Evolutionary conservation across 1,284 basidiomycete species (phyloP).

Genomic region (Cerrena zonata): DNA sequence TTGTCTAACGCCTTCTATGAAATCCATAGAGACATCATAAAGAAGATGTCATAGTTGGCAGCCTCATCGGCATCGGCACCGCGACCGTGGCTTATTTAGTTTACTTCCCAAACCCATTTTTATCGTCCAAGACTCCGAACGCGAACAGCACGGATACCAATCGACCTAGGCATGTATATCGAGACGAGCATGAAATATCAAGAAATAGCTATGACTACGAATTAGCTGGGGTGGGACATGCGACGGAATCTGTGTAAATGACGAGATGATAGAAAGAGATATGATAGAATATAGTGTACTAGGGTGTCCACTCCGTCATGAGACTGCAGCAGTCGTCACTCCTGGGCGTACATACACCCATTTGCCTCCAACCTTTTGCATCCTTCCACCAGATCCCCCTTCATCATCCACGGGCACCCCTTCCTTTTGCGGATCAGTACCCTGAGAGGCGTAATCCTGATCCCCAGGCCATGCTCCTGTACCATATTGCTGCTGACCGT

Average conservation of each 20-base stretch:
- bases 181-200: constrained; percentile 17
- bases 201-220: constrained; percentile 38
- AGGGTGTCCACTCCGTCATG: constrained; percentile 15
- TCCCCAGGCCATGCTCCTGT: neutral
- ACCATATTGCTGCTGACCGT: neutral
- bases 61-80: constrained; percentile 48
- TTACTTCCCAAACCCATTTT: constrained; percentile 62
- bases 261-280: constrained; percentile 22
- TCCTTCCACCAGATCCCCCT: constrained; percentile 41
- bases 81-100: constrained; percentile 49
- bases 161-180: constrained; percentile 39
- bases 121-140: constrained; percentile 26
- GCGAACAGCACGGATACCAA: constrained; percentile 18
- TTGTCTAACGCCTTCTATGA: neutral
- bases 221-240: constrained; percentile 43
- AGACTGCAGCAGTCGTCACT: constrained; percentile 4
- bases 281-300: constrained; percentile 40
- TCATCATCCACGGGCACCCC: neutral
- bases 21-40: constrained; percentile 54
- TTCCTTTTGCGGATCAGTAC: neutral
- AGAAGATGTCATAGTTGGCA: constrained; percentile 61
- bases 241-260: constrained; percentile 36
- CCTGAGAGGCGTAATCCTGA: neutral
- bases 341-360: constrained; percentile 58
- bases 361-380: constrained; percentile 66